phyloP scores from a whole-genome alignment of 441 rosid species.

The Cnidoscolus chayamansa region DNA sequence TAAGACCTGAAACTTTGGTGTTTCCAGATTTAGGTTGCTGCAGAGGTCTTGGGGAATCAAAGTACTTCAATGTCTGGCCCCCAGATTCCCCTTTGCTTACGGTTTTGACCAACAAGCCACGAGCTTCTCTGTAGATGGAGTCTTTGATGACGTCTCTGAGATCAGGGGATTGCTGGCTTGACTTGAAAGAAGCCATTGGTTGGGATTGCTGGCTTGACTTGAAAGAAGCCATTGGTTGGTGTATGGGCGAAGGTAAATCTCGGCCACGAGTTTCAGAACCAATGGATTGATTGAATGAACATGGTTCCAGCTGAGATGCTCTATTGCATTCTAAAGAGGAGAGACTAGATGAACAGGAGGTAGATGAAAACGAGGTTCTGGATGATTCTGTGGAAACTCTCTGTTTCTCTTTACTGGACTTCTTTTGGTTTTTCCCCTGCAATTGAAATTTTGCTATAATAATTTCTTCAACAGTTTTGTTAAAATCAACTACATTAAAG shows the following conservation, averaged over 20 bases:
- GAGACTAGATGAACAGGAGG: constrained; percentile 73
- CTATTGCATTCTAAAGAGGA: constrained; percentile 57
- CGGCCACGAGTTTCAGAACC: constrained; percentile 27
- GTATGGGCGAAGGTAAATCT: constrained; percentile 25
- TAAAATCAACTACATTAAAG: constrained; percentile 9
- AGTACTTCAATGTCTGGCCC: constrained; percentile 47
- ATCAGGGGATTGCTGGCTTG: constrained; percentile 43
- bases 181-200: constrained; percentile 33
- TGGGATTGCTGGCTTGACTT: constrained; percentile 36
- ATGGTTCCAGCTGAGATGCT: constrained; percentile 46
- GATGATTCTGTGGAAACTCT: constrained; percentile 67
- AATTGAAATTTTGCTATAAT: constrained; percentile 16
- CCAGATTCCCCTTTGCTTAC: constrained; percentile 33
- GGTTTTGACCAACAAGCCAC: constrained; percentile 41
- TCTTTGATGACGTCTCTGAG: constrained; percentile 56
- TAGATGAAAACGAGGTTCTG: constrained; percentile 65
- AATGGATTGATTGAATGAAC: constrained; percentile 32
- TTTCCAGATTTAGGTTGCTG: constrained; percentile 47
- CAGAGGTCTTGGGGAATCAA: constrained; percentile 67
- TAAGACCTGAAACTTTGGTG: constrained; percentile 36
- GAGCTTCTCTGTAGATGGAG: constrained; percentile 60
- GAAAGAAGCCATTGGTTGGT: constrained; percentile 33
- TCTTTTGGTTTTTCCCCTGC: constrained; percentile 63
- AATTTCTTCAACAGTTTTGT: constrained; percentile 11
- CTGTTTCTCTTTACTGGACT: constrained; percentile 50